phyloP scores from a whole-genome alignment of 257 asterid genomes.

The Lavandula angustifolia region DNA sequence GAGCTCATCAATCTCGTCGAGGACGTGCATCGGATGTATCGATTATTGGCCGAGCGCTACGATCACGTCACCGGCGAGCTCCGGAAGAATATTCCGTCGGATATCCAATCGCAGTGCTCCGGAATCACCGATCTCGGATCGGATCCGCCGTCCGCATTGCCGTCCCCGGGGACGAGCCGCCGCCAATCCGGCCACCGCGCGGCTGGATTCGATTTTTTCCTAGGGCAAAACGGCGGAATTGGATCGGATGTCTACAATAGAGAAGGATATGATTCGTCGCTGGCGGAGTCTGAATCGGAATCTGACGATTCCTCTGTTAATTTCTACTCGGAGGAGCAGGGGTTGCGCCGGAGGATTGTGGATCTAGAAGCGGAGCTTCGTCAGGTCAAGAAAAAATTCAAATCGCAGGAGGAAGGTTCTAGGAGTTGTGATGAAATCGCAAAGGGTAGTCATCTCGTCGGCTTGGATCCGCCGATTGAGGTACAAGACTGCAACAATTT shows the following conservation, averaged over 20 bases:
- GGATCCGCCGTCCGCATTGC: constrained; percentile 54
- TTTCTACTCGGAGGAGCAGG: constrained; percentile 55
- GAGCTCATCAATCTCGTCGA: constrained; percentile 57
- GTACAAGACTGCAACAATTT: constrained; percentile 31
- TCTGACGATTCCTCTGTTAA: constrained; percentile 62
- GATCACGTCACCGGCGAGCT: constrained; percentile 62
- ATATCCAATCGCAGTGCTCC: constrained; percentile 79
- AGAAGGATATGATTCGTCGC: constrained; percentile 63
- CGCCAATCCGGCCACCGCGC: constrained; percentile 65
- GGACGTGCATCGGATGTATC: constrained; percentile 56
- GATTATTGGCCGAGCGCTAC: constrained; percentile 60
- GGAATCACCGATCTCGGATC: constrained; percentile 66
- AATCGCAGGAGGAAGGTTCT: constrained; percentile 34
- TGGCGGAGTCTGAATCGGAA: constrained; percentile 69
- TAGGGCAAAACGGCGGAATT: constrained; percentile 44
- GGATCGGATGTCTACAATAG: constrained; percentile 40
- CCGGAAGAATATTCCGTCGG: constrained; percentile 52
- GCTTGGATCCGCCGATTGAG: neutral
- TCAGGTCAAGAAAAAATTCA: constrained; percentile 53
- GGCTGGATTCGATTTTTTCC: constrained; percentile 72
- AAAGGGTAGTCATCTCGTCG: neutral
- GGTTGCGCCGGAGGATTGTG: constrained; percentile 42
- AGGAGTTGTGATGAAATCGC: constrained; percentile 40
- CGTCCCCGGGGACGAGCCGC: constrained; percentile 49
- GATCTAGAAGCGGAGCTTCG: constrained; percentile 62